These are phyloP conservation scores for Purshia tridentata DNA, from an alignment of 306 rosid species.

Conservation along the genomic window DNA sequence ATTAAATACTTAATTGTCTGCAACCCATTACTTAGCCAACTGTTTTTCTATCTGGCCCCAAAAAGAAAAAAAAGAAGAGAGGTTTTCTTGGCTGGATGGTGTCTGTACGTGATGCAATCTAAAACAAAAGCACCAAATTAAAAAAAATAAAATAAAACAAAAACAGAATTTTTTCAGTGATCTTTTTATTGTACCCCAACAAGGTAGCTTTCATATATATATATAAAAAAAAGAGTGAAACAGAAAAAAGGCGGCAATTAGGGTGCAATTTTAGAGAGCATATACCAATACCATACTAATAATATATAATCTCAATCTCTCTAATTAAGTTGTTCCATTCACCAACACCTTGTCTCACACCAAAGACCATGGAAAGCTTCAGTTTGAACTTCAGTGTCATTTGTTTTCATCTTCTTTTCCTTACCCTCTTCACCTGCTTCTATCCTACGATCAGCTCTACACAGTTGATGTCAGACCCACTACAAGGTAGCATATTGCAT, in stretches of 20 bases:
- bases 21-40: not conserved
- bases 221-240: not conserved
- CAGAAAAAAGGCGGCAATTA: conserved; percentile 7
- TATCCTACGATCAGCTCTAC: conserved; percentile 4
- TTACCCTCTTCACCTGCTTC: conserved; percentile 11
- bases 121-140: not conserved
- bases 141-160: not conserved
- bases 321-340: not conserved
- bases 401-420: conserved; percentile 22
- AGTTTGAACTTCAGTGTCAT: conserved; percentile 1
- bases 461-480: conserved; percentile 11
- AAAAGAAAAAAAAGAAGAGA: not conserved
- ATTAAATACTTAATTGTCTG: not conserved
- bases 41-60: not conserved
- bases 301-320: conserved; percentile 4
- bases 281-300: not conserved
- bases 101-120: not conserved
- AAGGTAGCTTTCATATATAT: conserved; percentile 5
- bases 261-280: not conserved
- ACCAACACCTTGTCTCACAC: not conserved
- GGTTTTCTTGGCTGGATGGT: conserved; percentile 2
- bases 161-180: not conserved
- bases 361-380: conserved; percentile 18
- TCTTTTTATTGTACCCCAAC: not conserved
- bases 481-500: conserved; percentile 15